Evolutionary conservation across 805 yeast genomes (phyloP), one percentile per base, ranked within the genome.

Genomic region (Tanozyma kutaoensis): DNA sequence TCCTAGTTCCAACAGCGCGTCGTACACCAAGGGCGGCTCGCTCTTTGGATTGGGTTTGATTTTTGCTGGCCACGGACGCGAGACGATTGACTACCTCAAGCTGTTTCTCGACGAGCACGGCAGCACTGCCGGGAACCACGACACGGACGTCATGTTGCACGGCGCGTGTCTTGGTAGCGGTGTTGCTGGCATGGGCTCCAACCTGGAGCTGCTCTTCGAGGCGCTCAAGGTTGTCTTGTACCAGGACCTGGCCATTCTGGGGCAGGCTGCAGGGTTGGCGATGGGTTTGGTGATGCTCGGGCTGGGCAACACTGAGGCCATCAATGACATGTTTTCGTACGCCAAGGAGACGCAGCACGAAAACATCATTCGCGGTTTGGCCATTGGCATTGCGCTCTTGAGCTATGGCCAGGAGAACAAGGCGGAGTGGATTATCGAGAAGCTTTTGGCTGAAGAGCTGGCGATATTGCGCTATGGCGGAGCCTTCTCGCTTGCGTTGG

Each of bases 231-330:
- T 75, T 25, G 82, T 88, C 4, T 58, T 91, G 36, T 86, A 76
- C 48, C 69, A 86, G 8, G 98, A 91, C 48, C 77, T 91, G 18
- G 97, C 96, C 3, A 68, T 82, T 22, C 81, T 95, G 5, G 94
- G 96, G 36, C 95, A 86, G 48, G 95, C 95, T 24, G 95, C 97
- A 16, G 96, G 94, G 24, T 62, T 88, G 38, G 84, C 91, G 20
- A 85, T 91, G 91, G 98, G 98, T 35, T 67, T 91, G 38, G 84
- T 82, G 10, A 82, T 82, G 95, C 67, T 88, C 33, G 98, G 98
- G 14, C 76, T 93, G 4, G 93, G 91, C 30, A 62, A 76, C 37
- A 69, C 70, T 37, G 56, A 58, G 22, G 82, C 81, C 7, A 54
- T 63, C 24, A 64, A 67, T 30, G 96, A 85, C 46, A 80, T 91